phyloP scores from a whole-genome alignment of 129 eudicot genomes.

The Calendula officinalis region DNA sequence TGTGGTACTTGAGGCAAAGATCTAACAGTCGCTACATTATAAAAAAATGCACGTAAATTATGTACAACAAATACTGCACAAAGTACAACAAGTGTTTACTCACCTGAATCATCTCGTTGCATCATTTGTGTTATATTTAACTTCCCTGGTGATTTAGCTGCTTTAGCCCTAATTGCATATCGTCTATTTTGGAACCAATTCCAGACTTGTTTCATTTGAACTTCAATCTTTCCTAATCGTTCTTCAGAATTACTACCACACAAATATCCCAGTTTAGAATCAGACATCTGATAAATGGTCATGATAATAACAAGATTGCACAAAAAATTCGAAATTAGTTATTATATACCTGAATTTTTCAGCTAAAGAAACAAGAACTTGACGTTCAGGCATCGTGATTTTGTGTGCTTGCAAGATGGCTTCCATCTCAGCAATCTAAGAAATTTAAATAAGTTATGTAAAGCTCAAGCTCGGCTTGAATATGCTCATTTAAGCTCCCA shows the following conservation, averaged over 20 bases:
- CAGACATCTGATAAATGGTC: neutral
- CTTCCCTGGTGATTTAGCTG: slow-evolving; percentile 58
- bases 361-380: slow-evolving; percentile 72
- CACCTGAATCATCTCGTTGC: slow-evolving; percentile 55
- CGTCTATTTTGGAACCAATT: slow-evolving; percentile 98
- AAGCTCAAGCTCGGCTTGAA: too few relatives aligned
- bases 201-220: slow-evolving; percentile 96
- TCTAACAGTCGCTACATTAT: slow-evolving; percentile 37
- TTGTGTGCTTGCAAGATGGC: slow-evolving; percentile 72
- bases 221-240: slow-evolving; percentile 67
- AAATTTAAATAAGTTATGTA: neutral
- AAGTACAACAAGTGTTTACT: slow-evolving; percentile 11
- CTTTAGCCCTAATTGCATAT: slow-evolving; percentile 81
- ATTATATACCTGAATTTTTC: slow-evolving; percentile 67
- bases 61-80: slow-evolving; percentile 8
- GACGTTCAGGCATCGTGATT: slow-evolving; percentile 62
- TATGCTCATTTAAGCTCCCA: too few relatives aligned
- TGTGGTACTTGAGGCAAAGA: slow-evolving; percentile 53
- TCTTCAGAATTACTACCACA: slow-evolving; percentile 58
- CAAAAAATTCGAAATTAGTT: neutral
- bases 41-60: slow-evolving; percentile 14
- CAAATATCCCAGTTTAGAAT: slow-evolving; percentile 14
- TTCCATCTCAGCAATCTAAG: slow-evolving; percentile 88
- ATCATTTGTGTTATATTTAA: slow-evolving; percentile 34
- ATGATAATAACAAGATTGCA: neutral